Conservation (phyloP, 2,329 filamentous ascomycete genomes). For the Scedosporium boydii region DNA sequence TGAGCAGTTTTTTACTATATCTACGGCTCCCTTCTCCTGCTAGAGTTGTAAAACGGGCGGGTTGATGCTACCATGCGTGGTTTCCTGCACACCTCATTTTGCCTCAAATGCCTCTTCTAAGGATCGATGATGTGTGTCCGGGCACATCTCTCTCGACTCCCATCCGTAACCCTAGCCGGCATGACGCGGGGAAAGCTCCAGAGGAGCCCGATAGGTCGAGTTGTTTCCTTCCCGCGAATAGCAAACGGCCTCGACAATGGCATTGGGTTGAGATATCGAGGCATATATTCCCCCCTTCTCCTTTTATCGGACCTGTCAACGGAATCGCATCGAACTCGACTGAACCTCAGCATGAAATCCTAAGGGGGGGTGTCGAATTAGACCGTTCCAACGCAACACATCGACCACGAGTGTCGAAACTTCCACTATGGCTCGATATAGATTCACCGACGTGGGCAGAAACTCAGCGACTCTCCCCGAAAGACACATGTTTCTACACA, state of each 20-base stretch:
- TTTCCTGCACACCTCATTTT: not conserved
- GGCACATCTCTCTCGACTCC: not conserved
- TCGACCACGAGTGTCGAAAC: not conserved
- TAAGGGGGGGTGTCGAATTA: not conserved
- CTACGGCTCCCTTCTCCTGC: not conserved
- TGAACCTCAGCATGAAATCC: not conserved
- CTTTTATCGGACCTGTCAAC: not conserved
- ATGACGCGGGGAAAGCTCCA: slow-evolving; percentile 2
- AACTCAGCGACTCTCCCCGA: not conserved
- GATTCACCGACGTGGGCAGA: not conserved
- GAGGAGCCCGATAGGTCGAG: slow-evolving; percentile 3
- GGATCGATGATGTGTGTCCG: not conserved
- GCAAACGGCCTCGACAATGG: not conserved
- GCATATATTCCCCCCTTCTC: not conserved
- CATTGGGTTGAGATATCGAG: not conserved
- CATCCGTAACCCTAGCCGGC: not conserved
- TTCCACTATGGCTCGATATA: not conserved
- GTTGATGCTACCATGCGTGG: not conserved
- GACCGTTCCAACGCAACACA: not conserved
- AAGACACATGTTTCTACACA: not conserved
- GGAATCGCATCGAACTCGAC: slow-evolving; percentile 2
- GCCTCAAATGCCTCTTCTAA: not conserved
- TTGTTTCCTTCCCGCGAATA: not conserved
- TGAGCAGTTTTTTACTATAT: not conserved
- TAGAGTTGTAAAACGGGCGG: not conserved